Base-by-base conservation (phyloP, 2,329 filamentous ascomycete species). In the Pestalotiopsis sp. region DNA sequence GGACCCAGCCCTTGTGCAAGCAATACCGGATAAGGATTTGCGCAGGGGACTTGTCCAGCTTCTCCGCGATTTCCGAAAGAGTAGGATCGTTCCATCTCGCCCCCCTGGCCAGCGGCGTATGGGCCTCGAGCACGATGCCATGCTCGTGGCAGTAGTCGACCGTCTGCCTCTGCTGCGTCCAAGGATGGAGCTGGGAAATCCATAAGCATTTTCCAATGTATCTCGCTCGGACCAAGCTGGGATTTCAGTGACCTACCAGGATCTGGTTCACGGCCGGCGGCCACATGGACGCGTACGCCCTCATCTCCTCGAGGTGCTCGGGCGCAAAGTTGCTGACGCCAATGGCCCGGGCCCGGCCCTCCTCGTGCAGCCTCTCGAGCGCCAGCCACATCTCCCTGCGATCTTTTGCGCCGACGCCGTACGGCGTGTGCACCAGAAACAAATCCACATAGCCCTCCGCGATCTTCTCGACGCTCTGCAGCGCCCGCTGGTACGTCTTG, bases 21-120 rank as follows among this genome's bases (percentile, higher is more conserved):
- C 87, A 87, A 76, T 91, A 94, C 69, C 91, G 85, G 20, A 94
- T 83, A 71, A 94, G 80, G 4, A 93, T 81, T 79, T 94, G 91
- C 36, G 88, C 87, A 1, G 89, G 85, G 9, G 85, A 85, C 76
- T 88, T 91, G 52, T 79, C 80, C 76, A 92, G 86, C 75, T 88
- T 90, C 73, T 86, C 77, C 2, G 88, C 87, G 38, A 93, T 80
- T 1, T 77, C 77, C 5, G 84, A 80, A 4, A 94, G 79, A 0
- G 84, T 88, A 67, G 85, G 80, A 73, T 93, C 89, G 27, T 88
- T 81, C 12, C 85, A 83, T 76, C 91, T 91, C 74, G 87, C 82
- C 72, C 90, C 91, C 60, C 88, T 83, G n/a, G 90, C 84, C 5
- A 88, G 79, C 1, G 85, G 85, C 58, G 82, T 83, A 75, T 86